Percentiles rank a stretch among this genome's conserved stretches.
phyloP scores from a whole-genome alignment of 345 rosid species.

The Cardiospermum halicacabum region DNA sequence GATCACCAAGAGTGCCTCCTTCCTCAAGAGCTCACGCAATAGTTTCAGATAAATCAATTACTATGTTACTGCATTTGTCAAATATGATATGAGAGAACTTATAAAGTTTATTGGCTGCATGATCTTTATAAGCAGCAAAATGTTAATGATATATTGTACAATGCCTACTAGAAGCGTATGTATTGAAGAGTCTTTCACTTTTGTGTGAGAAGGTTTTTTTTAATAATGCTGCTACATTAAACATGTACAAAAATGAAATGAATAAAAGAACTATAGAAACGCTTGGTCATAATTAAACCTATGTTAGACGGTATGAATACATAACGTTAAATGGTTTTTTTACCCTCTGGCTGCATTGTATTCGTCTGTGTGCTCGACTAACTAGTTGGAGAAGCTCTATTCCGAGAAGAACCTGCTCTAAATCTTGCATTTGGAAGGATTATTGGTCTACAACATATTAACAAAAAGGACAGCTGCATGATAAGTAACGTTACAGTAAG shows the following conservation, averaged over 20 bases:
- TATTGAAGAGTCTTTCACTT: neutral
- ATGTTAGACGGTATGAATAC: neutral
- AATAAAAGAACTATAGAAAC: neutral
- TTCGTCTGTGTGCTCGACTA: constrained; percentile 5
- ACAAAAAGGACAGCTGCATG: constrained; percentile 35
- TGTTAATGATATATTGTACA: neutral
- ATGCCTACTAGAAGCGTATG: neutral
- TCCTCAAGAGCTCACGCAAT: constrained; percentile 25
- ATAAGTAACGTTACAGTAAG: constrained; percentile 35
- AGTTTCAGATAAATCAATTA: neutral
- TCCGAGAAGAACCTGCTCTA: constrained; percentile 24
- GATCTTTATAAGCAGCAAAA: neutral
- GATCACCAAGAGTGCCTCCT: constrained; percentile 51
- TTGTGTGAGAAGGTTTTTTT: neutral
- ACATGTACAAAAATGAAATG: neutral
- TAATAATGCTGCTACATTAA: neutral
- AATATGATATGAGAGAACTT: no score
- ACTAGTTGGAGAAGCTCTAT: constrained; percentile 12
- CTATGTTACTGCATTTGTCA: neutral
- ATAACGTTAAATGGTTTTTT: neutral
- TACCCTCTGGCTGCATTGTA: constrained; percentile 14
- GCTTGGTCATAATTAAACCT: neutral
- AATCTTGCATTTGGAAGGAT: constrained; percentile 50
- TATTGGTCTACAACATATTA: constrained; percentile 52
- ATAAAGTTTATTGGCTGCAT: neutral